These are phyloP conservation scores for Meyerozyma athensensis DNA, from an alignment of 1,139 yeast species.

Conservation along the genomic window DNA sequence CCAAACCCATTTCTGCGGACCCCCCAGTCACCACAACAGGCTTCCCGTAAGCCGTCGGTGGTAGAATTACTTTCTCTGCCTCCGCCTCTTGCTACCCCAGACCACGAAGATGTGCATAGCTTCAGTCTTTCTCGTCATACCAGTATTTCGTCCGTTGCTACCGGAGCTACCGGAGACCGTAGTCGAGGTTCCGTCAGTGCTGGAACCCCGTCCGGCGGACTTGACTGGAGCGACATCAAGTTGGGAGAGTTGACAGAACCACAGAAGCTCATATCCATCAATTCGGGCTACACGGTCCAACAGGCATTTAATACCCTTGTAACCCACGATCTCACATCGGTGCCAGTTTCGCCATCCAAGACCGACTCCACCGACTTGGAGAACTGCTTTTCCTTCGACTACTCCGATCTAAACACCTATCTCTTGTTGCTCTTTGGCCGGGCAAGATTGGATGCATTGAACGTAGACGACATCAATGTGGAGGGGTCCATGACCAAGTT, in stretches of 20 bases:
- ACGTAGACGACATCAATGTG: conserved; percentile 21
- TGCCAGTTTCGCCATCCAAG: conserved; percentile 62
- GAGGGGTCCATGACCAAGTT: conserved; percentile 9
- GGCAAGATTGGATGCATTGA: conserved; percentile 38
- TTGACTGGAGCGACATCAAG: conserved; percentile 72
- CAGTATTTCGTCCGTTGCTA: conserved; percentile 1
- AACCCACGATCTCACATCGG: conserved; percentile 69
- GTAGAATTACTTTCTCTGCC: conserved; percentile 83
- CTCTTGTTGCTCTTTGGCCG: conserved; percentile 70
- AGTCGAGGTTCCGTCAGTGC: conserved; percentile 1
- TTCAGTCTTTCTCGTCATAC: conserved; percentile 38
- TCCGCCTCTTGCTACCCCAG: conserved; percentile 51
- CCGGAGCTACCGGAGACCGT: conserved; percentile 3
- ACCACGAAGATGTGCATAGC: conserved; percentile 31
- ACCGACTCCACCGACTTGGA: conserved; percentile 40
- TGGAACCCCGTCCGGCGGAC: conserved; percentile 11
- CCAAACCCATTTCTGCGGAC: conserved; percentile 8
- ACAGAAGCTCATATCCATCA: conserved; percentile 69
- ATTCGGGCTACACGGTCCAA: conserved; percentile 65
- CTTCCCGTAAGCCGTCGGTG: conserved; percentile 63
- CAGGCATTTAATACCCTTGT: conserved; percentile 78
- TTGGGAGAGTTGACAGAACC: conserved; percentile 72
- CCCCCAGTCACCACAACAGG: conserved; percentile 5
- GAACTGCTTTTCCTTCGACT: conserved; percentile 81
- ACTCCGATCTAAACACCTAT: conserved; percentile 85